A percentile compares a stretch with the other conserved stretches of the same genome.
These are phyloP conservation scores for Sarocladium kiliense DNA, from an alignment of 2,329 filamentous ascomycete species.

Conservation along the genomic window DNA sequence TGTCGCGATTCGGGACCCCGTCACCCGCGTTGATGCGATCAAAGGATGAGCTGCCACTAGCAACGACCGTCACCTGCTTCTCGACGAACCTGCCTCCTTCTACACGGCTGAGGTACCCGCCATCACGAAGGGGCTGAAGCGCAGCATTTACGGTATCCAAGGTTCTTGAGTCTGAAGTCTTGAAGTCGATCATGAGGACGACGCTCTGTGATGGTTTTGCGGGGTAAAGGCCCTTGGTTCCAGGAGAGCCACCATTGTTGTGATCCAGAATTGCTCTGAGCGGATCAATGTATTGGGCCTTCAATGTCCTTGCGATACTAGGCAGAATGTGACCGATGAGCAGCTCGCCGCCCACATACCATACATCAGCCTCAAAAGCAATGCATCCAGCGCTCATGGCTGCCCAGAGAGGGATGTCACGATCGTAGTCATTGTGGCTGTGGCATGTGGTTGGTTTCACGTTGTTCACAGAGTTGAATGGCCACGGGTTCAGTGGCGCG, in stretches of 20 bases:
- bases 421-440: constrained; percentile 70
- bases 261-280: constrained; percentile 13
- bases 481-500: constrained; percentile 15
- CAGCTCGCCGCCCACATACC: constrained; percentile 49
- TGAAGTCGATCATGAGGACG: constrained; percentile 65
- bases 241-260: constrained; percentile 13
- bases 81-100: constrained; percentile 43
- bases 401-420: constrained; percentile 55
- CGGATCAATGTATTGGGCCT: constrained; percentile 12
- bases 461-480: constrained; percentile 12
- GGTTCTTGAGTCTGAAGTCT: constrained; percentile 34
- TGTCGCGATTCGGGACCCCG: constrained; percentile 36
- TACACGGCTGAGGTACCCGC: constrained; percentile 51
- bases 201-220: constrained; percentile 47
- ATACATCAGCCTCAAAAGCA: constrained; percentile 66
- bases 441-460: constrained; percentile 29
- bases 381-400: constrained; percentile 56
- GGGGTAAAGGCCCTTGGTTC: constrained; percentile 48
- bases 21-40: constrained; percentile 12
- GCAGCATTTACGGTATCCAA: constrained; percentile 22
- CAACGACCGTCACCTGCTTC: constrained; percentile 63
- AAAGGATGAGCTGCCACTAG: constrained; percentile 44
- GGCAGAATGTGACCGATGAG: constrained; percentile 54
- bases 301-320: constrained; percentile 10
- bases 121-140: constrained; percentile 52